phyloP scores from a whole-genome alignment of 805 yeast species.

The Teunomyces pallodes region DNA sequence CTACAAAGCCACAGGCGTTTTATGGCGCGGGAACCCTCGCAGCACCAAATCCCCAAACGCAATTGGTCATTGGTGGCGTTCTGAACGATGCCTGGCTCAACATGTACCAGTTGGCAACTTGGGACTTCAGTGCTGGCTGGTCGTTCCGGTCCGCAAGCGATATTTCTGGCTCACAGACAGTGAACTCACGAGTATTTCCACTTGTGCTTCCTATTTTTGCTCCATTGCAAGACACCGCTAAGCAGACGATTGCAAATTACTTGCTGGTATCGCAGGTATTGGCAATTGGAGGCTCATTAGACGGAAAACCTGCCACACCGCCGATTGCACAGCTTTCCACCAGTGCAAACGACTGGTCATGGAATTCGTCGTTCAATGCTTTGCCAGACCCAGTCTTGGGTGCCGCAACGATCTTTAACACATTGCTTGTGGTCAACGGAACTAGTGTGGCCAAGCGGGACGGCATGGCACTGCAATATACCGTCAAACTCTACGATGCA shows the following conservation, averaged over 20 bases:
- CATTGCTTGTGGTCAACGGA: slow-evolving; percentile 43
- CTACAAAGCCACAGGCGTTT: slow-evolving; percentile 56
- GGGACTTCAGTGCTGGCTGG: slow-evolving; percentile 70
- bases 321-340: slow-evolving; percentile 38
- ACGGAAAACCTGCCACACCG: slow-evolving; percentile 41
- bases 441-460: slow-evolving; percentile 17
- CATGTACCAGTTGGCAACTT: slow-evolving; percentile 69
- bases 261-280: slow-evolving; percentile 43
- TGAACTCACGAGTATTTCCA: slow-evolving; percentile 55
- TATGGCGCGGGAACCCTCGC: slow-evolving; percentile 48
- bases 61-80: slow-evolving; percentile 64
- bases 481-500: slow-evolving; percentile 42
- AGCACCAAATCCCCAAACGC: slow-evolving; percentile 46
- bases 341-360: slow-evolving; percentile 30
- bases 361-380: slow-evolving; percentile 29
- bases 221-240: slow-evolving; percentile 19
- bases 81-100: slow-evolving; percentile 65
- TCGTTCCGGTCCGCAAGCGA: slow-evolving; percentile 43
- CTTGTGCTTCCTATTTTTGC: slow-evolving; percentile 55
- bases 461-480: slow-evolving; percentile 19
- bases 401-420: slow-evolving; percentile 51
- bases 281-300: slow-evolving; percentile 60
- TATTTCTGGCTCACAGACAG: slow-evolving; percentile 13
- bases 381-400: slow-evolving; percentile 25
- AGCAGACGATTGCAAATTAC: slow-evolving; percentile 26